Conservation (phyloP, 305 asterid genomes). For the Ilex paraguariensis region DNA sequence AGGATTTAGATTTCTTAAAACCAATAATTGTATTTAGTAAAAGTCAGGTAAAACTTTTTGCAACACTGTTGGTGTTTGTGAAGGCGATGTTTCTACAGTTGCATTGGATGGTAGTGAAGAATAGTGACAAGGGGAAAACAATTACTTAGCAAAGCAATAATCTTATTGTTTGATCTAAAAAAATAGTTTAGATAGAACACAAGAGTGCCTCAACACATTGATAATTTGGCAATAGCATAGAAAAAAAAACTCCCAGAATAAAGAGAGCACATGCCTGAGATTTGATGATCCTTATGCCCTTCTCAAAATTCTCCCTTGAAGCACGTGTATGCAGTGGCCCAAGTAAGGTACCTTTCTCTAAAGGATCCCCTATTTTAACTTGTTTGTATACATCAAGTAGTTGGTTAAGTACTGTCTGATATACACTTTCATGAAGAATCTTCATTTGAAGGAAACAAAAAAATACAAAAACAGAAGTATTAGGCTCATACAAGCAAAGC, state of each 20-base stretch:
- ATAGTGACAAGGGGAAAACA: no score
- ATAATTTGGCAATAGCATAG: neutral
- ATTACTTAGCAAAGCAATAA: no score
- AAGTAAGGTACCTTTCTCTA: constrained; percentile 81
- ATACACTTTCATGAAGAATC: constrained; percentile 86
- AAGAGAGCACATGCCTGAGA: constrained; percentile 58
- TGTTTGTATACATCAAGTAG: constrained; percentile 81
- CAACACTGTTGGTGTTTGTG: no score
- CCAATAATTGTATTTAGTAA: no score
- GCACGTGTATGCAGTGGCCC: constrained; percentile 85
- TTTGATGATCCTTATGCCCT: constrained; percentile 68
- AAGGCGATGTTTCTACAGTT: no score
- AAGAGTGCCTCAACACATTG: constrained; percentile 1
- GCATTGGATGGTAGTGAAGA: no score
- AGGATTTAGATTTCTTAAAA: no score
- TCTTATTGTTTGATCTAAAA: no score
- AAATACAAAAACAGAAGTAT: constrained; percentile 7
- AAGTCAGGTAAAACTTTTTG: no score
- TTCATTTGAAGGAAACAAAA: constrained; percentile 27
- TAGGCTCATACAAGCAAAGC: constrained; percentile 6
- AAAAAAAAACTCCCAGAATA: neutral
- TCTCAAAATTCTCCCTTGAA: constrained; percentile 69
- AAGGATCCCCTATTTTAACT: constrained; percentile 86
- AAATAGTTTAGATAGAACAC: no score
- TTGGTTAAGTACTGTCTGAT: constrained; percentile 68